Evolutionary conservation across 192 early-diverging fungal species (phyloP).

Genomic region (Coemansia sp.): DNA sequence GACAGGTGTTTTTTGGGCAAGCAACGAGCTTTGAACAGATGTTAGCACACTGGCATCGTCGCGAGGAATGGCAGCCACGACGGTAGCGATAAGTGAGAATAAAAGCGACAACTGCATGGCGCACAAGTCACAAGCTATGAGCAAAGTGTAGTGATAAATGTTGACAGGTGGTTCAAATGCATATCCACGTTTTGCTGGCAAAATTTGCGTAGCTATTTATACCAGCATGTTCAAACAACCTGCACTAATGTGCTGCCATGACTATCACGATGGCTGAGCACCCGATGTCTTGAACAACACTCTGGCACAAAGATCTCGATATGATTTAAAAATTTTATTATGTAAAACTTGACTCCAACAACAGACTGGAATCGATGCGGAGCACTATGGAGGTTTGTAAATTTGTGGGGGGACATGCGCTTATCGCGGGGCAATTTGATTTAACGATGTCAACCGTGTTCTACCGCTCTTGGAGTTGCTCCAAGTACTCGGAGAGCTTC

Average conservation of each 20-base stretch:
- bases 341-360: background rate
- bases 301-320: background rate
- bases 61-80: background rate
- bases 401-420: background rate
- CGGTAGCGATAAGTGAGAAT: background rate
- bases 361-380: background rate
- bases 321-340: background rate
- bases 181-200: background rate
- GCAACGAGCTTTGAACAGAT: background rate
- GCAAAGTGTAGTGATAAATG: background rate
- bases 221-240: background rate
- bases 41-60: background rate
- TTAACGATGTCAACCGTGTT: background rate
- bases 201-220: background rate
- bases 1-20: background rate
- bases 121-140: too few relatives aligned
- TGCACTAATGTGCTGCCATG: background rate
- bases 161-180: background rate
- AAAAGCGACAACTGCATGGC: background rate
- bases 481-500: constrained; percentile 50
- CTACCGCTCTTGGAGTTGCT: constrained; percentile 53
- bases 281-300: background rate
- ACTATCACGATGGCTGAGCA: background rate
- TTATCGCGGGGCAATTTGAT: background rate
- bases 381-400: background rate